Evolutionary conservation across 805 yeast species (phyloP), one percentile per base, ranked within the genome.

Genomic region (Ogataea nitratoaversa): DNA sequence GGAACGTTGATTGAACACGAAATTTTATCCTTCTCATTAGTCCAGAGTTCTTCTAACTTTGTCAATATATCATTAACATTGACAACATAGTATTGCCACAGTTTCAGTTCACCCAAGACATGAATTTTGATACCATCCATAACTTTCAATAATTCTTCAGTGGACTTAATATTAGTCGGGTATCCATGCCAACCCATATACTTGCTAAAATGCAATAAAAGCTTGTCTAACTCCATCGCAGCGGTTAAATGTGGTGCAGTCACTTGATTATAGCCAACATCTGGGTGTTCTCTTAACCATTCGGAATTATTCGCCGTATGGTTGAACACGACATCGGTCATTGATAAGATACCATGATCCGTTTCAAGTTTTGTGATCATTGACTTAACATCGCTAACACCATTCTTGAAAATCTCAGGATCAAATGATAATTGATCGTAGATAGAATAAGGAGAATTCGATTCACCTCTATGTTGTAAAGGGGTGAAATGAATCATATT

Each of bases 401-500:
- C 71, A 37, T 70, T 58, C 23, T 69, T 66, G 57, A 93, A 91
- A 19, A 79, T 60, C 0, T 51, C 59, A 0, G 83, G 77, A 56
- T 91, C 98, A 63, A 84, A 90, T 19, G 56, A 61, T 44, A 88
- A 71, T 63, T 93, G 98, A 59, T 91, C 96, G 52, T 66, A 82
- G 39, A 91, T 87, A 3, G 96, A 86, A 58, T 90, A 91, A 0
- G 99, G 99, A 6, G 97, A 90, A 60, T 90, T 76, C 1, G 96
- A 85, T 46, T 73, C 83, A 25, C 99, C 99, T 41, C 98, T 72
- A 47, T 80, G 66, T 63, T 91, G 96, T 50, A 91, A 69, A 0
- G 99, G 99, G 5, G 97, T 90, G 60, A 91, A 91, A 67, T 91
- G 99, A 32, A 93, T 70, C 96, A 91, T 87, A 62, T 93, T 93